Evolutionary conservation across 371 early-diverging fungal species (phyloP), one percentile per base, ranked within the genome.

Genomic region (Apophysomyces trapeziformis): DNA sequence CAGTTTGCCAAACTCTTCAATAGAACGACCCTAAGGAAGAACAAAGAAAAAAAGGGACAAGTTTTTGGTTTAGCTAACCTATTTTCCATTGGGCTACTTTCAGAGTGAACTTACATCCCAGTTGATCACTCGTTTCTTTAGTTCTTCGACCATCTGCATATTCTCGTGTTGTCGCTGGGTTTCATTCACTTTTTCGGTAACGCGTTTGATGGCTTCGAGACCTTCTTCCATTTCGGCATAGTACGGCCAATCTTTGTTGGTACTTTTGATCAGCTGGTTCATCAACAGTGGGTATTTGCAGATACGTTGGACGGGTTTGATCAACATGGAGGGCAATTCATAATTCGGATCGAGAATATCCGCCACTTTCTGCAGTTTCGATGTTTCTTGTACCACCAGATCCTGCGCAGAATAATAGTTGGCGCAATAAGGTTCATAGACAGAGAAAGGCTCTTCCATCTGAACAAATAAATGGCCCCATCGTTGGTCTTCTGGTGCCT

Each of bases 241-340:
- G 70, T 88, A 83, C 1, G 91, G 88, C 71, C 92, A 90, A 14
- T 85, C 74, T 38, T 83, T 76, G 57, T 91, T 80, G 18, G 92
- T 90, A 67, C 86, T 85, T 75, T 94, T 95, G 71, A 93, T 79
- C 61, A 97, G 86, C 70, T 96, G 94, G 61, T 88, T 82, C 69
- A 97, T 83, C 56, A 97, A 86, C 36, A 97, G 82, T 21, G 96
- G 96, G 78, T 98, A 99, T 84, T 95, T 96, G 85, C 97, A 96
- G 65, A 98, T 92, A 64, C 99, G 90, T 79, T 99, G 99, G 1
- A 98, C 90, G 1, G 99, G 99, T 76, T 96, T 95, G 79, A 99
- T 97, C 47, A 99, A 85, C 75, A 93, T 85, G 14, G 95, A 94
- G 18, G 92, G 96, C 59, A 99, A 82, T 67, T 91, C 91, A 63